Evolutionary conservation across 805 yeast genomes (phyloP), one percentile per base, ranked within the genome.

Genomic region (Ogataea henricii): DNA sequence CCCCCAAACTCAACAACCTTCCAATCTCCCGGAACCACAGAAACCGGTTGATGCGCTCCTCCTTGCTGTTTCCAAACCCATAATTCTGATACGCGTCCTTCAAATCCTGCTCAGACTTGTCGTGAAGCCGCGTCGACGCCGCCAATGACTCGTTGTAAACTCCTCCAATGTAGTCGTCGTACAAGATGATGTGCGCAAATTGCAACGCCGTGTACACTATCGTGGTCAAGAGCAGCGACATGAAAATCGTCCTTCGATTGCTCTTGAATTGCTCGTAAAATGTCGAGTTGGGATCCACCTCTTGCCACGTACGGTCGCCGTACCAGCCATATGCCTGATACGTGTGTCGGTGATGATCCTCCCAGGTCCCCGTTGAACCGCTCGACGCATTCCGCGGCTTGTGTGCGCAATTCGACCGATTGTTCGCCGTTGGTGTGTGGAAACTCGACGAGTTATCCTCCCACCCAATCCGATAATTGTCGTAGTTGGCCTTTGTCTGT

Each of bases 11-110:
- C 46, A 67, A 49, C 21, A 67, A 30, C 59, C 54, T 54, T 16
- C 63, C 48, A 10, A 69, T 48, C 38, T 64, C 55, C 55, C 83
- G 68, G 57, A 78, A 78, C 82, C 82, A 78, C 46, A 83, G 53
- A 57, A 83, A 83, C 49, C 89, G 68, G 48, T 73, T 68, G 21
- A 82, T 71, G 30, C 87, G 68, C 2, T 79, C 76, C 41, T 75
- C 63, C 51, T 77, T 75, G 17, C 74, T 70, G 6, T 58, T 65
- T 25, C 81, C 87, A 33, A 74, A 60, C 2, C 85, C 84, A 57
- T 71, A 80, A 58, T 82, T 82, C 14, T 66, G 53, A 46, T 74
- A 73, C 0, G 81, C 78, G 25, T 66, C 65, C 8, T 57, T 56
- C 52, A 72, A 67, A 48, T 71, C 78, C 13, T 52, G 45, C 51